Evolutionary conservation across 2,329 filamentous ascomycete genomes (phyloP).

Genomic region (Hysterium pulicare): DNA sequence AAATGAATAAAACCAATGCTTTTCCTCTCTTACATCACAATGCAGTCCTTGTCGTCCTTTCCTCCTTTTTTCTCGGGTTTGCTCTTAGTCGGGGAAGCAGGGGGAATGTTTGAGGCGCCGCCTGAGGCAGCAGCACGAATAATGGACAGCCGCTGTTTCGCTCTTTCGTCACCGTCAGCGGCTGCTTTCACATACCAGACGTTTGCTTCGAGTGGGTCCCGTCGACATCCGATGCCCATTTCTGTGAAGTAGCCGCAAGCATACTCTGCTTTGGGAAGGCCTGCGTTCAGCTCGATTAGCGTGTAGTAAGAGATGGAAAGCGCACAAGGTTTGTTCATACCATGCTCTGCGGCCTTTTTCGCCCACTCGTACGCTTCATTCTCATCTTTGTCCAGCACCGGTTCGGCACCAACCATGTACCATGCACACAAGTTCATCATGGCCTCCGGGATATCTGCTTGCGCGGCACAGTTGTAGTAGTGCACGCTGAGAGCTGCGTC

Average conservation of each 20-base stretch:
- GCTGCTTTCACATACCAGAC: constrained; percentile 98
- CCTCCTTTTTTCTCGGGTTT: constrained; percentile 32
- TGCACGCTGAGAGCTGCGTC: constrained; percentile 94
- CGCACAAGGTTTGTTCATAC: constrained; percentile 51
- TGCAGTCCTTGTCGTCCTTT: constrained; percentile 35
- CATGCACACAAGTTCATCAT: constrained; percentile 99
- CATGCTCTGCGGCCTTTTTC: constrained; percentile 75
- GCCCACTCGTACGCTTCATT: constrained; percentile 97
- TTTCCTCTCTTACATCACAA: constrained; percentile 29
- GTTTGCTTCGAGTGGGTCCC: constrained; percentile 93
- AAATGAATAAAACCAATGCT: too few species aligned
- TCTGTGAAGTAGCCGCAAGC: constrained; percentile 96
- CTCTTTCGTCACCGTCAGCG: constrained; percentile 84
- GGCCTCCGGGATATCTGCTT: constrained; percentile 74
- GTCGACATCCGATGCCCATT: constrained; percentile 93
- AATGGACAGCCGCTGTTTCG: constrained; percentile 78
- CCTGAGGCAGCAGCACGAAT: constrained; percentile 78
- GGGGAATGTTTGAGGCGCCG: constrained; percentile 23
- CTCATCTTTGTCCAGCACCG: constrained; percentile 90
- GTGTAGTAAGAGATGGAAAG: background rate
- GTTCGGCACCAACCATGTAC: constrained; percentile 95
- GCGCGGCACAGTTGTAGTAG: constrained; percentile 92
- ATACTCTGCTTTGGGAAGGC: constrained; percentile 73
- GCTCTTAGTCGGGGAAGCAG: constrained; percentile 17
- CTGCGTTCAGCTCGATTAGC: constrained; percentile 41